Base-by-base conservation (phyloP, 2,329 filamentous ascomycete species). In the Dactylella cylindrospora region DNA sequence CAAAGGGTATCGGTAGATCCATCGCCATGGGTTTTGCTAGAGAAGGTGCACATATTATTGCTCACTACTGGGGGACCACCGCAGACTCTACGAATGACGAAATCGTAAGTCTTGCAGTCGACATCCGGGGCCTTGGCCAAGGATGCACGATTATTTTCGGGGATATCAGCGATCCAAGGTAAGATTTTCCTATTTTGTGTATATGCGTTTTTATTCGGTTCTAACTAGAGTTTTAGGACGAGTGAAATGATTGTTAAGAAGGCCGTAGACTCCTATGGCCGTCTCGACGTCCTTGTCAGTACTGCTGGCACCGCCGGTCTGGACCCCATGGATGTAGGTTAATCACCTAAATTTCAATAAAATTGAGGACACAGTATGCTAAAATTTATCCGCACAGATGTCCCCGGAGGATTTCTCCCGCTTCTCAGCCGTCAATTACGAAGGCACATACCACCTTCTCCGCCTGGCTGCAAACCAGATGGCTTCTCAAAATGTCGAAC, bases 261-360 rank as follows among this genome's bases (percentile, higher is more conserved):
- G 17, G 67, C 67, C 2, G 54, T 70, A 12, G 68, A 70, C 32
- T 54, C 57, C 1, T 69, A 68, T 35, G 74, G 74, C 0, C 77
- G 82, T 3, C 74, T 90, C 26, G 85, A 89, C 73, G 77, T 95
- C 5, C 91, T 91, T 73, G 86, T 95, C 22, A 88, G 84, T 72
- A 69, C 68, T 25, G 68, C 68, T 15, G 68, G 68, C 8, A 69
- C 53, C 28, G 55, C 55, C 10, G 55, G 47, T 2, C 23, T 61
- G 17, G 55, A 61, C 13, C 55, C 55, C n/a, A 61, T 61, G 55
- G 55, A 61, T 41, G 55, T 61, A 61, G 49, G 55, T 47, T 6
- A 12, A 6, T 13, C 32, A 6, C 33, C n/a, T 20, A 15, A 1
- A 17, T 31, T 31, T 19, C 17, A 12, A 19, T 17, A 12, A 25